Evolutionary conservation across 164 flowering plant species (phyloP).

Genomic region (Kalanchoe fedtschenkoi): DNA sequence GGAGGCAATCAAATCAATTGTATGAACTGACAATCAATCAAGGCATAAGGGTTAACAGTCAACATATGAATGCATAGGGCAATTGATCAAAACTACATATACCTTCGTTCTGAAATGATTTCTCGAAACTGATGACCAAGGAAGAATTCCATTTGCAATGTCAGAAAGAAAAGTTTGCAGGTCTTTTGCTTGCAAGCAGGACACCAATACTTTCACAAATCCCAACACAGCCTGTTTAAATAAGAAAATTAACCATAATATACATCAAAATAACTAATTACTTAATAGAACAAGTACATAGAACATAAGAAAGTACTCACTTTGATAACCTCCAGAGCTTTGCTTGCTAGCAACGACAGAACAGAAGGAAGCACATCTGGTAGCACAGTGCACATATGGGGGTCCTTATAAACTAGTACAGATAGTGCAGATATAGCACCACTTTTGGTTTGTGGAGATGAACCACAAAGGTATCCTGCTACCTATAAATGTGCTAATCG

Average conservation of each 20-base stretch:
- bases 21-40: neutral
- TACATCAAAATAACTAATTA: neutral
- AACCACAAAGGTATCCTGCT: slow-evolving; percentile 75
- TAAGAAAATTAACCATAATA: neutral
- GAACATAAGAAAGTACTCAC: slow-evolving; percentile 25
- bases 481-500: slow-evolving; percentile 33
- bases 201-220: slow-evolving; percentile 81
- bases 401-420: slow-evolving; percentile 52
- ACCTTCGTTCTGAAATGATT: slow-evolving; percentile 81
- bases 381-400: slow-evolving; percentile 36
- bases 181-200: slow-evolving; percentile 48
- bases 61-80: neutral
- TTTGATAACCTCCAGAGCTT: slow-evolving; percentile 65
- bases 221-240: slow-evolving; percentile 70
- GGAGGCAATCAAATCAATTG: neutral
- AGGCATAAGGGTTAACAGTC: neutral
- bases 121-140: slow-evolving; percentile 84
- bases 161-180: slow-evolving; percentile 49
- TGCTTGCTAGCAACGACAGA: slow-evolving; percentile 51
- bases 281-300: neutral
- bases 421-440: slow-evolving; percentile 92
- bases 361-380: slow-evolving; percentile 69
- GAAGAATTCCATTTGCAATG: slow-evolving; percentile 47
- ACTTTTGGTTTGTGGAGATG: slow-evolving; percentile 80
- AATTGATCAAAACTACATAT: slow-evolving; percentile 5